Conservation (phyloP, 2,329 filamentous ascomycete species). For the Claviceps sorghi region DNA sequence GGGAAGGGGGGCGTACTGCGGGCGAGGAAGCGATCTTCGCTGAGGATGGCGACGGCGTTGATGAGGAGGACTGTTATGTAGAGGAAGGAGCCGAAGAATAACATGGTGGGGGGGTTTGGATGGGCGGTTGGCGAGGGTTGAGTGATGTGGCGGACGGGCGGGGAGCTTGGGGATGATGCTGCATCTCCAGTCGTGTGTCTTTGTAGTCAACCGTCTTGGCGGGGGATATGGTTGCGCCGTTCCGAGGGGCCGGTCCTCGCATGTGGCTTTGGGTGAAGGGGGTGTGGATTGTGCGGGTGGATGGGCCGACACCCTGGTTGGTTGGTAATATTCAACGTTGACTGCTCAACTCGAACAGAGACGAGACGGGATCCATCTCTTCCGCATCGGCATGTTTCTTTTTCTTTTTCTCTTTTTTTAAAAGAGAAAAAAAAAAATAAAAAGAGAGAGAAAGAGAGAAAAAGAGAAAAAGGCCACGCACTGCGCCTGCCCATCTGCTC, state of each 20-base stretch:
- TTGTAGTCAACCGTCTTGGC: constrained; percentile 5
- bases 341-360: neutral
- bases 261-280: neutral
- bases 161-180: neutral
- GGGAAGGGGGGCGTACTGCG: constrained; percentile 30
- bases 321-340: neutral
- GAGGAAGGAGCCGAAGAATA: constrained; percentile 57
- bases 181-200: neutral
- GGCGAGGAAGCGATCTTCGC: constrained; percentile 83
- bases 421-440: too few species aligned
- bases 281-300: neutral
- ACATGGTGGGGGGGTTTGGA: constrained; percentile 31
- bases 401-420: too few species aligned
- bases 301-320: neutral
- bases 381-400: too few species aligned
- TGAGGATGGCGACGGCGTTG: constrained; percentile 87
- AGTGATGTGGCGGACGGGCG: neutral
- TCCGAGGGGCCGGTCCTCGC: constrained; percentile 11
- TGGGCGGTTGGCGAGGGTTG: neutral
- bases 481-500: neutral
- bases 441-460: too few species aligned
- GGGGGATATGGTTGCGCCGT: constrained; percentile 19
- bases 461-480: too few species aligned
- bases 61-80: constrained; percentile 74
- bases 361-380: too few species aligned